A percentile compares a stretch with the other conserved stretches of the same genome.
phyloP scores from a whole-genome alignment of 768 basidiomycete species.

The Cystobasidium onofrii region DNA sequence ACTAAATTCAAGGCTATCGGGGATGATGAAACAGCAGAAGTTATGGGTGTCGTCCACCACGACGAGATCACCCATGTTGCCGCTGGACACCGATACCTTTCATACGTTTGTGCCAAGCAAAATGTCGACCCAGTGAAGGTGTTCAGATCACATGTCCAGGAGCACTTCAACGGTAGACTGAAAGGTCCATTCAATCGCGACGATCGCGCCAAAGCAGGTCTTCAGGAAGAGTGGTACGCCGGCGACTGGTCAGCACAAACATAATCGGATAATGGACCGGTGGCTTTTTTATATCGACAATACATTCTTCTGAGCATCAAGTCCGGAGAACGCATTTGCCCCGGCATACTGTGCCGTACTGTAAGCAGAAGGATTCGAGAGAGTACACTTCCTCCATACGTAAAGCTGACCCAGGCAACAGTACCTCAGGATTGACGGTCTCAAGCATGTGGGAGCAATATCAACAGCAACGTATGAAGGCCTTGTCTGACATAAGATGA shows the following conservation, averaged over 20 bases:
- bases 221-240: conserved; percentile 62
- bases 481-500: too few species aligned
- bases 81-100: conserved; percentile 63
- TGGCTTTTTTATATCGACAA: too few species aligned
- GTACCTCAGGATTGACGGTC: too few species aligned
- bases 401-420: too few species aligned
- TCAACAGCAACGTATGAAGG: too few species aligned
- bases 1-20: conserved; percentile 61
- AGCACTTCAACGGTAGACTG: conserved; percentile 63
- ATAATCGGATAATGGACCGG: neutral
- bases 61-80: conserved; percentile 57
- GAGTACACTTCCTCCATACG: too few species aligned
- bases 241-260: conserved; percentile 6
- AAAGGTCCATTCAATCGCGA: conserved; percentile 73
- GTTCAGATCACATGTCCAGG: conserved; percentile 63
- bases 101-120: conserved; percentile 59
- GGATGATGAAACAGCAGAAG: conserved; percentile 61
- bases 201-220: conserved; percentile 64
- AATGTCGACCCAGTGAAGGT: conserved; percentile 56
- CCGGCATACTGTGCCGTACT: too few species aligned
- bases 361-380: too few species aligned
- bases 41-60: conserved; percentile 49
- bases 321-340: too few species aligned
- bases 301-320: too few species aligned
- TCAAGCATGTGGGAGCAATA: too few species aligned